Percentiles rank a stretch among this genome's conserved stretches.
phyloP scores from a whole-genome alignment of 2,329 filamentous ascomycete species.

The Aspergillus sp. region DNA sequence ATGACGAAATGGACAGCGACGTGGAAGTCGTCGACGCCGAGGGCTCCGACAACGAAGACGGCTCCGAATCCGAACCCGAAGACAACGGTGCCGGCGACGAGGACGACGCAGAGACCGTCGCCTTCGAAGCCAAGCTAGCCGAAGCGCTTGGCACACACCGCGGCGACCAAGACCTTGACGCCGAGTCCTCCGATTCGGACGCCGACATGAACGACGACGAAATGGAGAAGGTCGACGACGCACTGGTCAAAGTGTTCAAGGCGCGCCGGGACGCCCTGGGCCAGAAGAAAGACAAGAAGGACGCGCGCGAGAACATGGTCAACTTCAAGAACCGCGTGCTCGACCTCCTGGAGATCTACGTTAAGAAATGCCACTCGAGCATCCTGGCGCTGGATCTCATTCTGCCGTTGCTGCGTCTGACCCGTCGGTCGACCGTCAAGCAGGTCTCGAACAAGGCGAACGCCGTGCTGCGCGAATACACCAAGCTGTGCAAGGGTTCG shows the following conservation, averaged over 20 bases:
- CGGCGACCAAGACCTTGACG: conserved; percentile 56
- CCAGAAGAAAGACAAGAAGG: conserved; percentile 81
- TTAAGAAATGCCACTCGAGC: conserved; percentile 73
- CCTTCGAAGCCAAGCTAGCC: conserved; percentile 73
- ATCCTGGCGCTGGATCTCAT: conserved; percentile 68
- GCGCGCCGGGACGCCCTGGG: conserved; percentile 66
- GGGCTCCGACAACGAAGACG: conserved; percentile 28
- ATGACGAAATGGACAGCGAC: conserved; percentile 33
- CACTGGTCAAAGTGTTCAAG: conserved; percentile 82
- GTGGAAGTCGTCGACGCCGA: conserved; percentile 46
- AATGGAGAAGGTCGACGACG: conserved; percentile 85
- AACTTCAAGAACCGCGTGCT: conserved; percentile 95
- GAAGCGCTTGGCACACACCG: conserved; percentile 72
- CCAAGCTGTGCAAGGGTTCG: conserved; percentile 60
- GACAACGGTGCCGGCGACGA: conserved; percentile 32
- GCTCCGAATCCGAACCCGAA: background rate
- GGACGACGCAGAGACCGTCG: conserved; percentile 55
- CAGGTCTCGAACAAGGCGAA: conserved; percentile 71
- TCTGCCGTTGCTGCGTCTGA: conserved; percentile 72
- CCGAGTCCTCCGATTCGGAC: conserved; percentile 58
- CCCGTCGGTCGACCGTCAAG: conserved; percentile 74
- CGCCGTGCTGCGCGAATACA: conserved; percentile 70
- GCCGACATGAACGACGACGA: conserved; percentile 93
- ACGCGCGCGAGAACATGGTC: conserved; percentile 83
- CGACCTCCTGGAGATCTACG: conserved; percentile 81